A percentile compares a stretch with the other conserved stretches of the same genome.
phyloP scores from a whole-genome alignment of 805 yeast species.

The Pichia deserticola region DNA sequence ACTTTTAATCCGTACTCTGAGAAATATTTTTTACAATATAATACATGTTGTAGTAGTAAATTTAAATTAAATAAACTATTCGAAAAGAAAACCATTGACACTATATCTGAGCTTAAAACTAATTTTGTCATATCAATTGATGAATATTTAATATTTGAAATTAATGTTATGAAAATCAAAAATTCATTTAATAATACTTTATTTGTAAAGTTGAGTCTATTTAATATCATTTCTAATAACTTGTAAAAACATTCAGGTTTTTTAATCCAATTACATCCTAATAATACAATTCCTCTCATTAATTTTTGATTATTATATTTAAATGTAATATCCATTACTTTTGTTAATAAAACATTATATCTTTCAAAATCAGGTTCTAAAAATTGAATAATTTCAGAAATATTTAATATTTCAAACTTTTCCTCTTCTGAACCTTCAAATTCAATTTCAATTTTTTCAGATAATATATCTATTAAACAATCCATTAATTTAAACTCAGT shows the following conservation, averaged over 20 bases:
- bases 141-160: constrained; percentile 18
- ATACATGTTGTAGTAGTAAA: constrained; percentile 30
- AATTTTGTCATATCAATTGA: constrained; percentile 20
- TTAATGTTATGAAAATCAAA: not conserved
- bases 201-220: not conserved
- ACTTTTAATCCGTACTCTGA: constrained; percentile 19
- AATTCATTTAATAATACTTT: not conserved
- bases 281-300: not conserved
- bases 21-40: constrained; percentile 32
- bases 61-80: constrained; percentile 40
- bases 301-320: not conserved
- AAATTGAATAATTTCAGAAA: not conserved
- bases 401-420: not conserved
- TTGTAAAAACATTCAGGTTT: not conserved
- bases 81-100: constrained; percentile 33
- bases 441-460: not conserved
- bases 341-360: not conserved
- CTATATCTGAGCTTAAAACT: constrained; percentile 34
- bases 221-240: not conserved
- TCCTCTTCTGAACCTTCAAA: not conserved
- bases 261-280: constrained; percentile 1
- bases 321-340: not conserved
- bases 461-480: not conserved
- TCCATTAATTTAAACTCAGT: not conserved
- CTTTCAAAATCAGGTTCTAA: constrained; percentile 1